Percentiles rank a stretch among this genome's conserved stretches.
These are phyloP conservation scores for Phytophthora capsici DNA, from an alignment of 352 stramenopile genomes.

Conservation along the genomic window DNA sequence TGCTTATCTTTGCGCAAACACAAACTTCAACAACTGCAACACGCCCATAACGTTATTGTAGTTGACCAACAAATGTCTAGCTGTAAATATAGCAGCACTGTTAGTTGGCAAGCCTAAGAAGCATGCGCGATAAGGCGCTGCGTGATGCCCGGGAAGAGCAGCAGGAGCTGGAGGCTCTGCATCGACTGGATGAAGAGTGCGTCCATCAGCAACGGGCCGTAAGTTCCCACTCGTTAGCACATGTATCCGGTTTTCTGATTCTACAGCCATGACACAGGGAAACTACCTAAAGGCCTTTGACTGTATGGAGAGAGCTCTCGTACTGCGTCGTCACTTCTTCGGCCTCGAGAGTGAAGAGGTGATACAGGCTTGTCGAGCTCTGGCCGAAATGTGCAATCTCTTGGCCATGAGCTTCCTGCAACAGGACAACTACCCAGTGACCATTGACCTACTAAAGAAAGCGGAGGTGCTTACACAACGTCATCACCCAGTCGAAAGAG, in stretches of 20 bases:
- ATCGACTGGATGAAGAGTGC: conserved; percentile 91
- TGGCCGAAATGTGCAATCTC: conserved; percentile 95
- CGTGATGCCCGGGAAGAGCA: conserved; percentile 58
- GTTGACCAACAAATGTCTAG: no score
- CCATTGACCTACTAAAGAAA: conserved; percentile 94
- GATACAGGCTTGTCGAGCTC: conserved; percentile 80
- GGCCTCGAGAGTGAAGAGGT: conserved; percentile 91
- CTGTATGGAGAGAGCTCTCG: conserved; percentile 92
- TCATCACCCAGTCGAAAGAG: conserved; percentile 71
- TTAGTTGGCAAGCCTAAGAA: no score
- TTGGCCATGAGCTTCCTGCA: conserved; percentile 95
- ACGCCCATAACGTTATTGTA: no score
- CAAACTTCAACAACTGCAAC: conserved; percentile 18
- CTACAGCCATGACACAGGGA: no score
- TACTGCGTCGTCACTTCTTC: conserved; percentile 93
- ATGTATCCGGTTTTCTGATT: no score
- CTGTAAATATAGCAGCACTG: conserved; percentile 23
- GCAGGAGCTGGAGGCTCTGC: conserved; percentile 88
- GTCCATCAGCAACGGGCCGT: conserved; percentile 86
- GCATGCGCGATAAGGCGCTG: conserved; percentile 39
- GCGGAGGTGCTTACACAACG: conserved; percentile 91
- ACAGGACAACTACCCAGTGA: conserved; percentile 92
- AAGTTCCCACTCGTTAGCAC: conserved; percentile 12
- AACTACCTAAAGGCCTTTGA: conserved; percentile 93
- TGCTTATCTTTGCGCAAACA: conserved; percentile 14